Evolutionary conservation across 148 eudicot species (phyloP), one percentile per base, ranked within the genome.

Genomic region (Selenicereus undatus): DNA sequence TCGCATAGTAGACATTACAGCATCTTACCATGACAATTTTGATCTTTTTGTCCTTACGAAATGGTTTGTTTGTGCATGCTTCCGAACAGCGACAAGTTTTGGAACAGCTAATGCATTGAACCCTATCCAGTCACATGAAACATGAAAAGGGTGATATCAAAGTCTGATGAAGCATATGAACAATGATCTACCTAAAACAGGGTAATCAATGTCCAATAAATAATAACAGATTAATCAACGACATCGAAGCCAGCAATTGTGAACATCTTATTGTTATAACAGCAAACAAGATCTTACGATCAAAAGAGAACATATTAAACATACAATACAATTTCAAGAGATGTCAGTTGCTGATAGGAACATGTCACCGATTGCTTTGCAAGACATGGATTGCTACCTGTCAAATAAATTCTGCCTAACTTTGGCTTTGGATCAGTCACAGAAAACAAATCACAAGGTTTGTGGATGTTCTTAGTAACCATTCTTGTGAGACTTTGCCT

Each of bases 31-130:
- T 88, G 69, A 93, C 97, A 69, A 92, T 77, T 81, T 83, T 87
- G 81, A 95, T 85, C 83, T 89, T 92, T 84, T 93, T 95, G 52
- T 88, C 94, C 84, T 91, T 95, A 50, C 93, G 91, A 81, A 95
- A 95, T 71, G 99, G 99, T 82, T 88, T 89, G 84, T 95, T 95
- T 68, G 87, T 86, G 85, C 99, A 95, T 71, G 82, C 88, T 50
- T 92, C 93, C 8, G 97, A 92, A 89, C 99, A 95, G 76, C 35
- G 87, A 82, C 99, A 95, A 78, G 91, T 87, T 83, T 87, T 95
- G 71, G 97, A 95, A 86, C 99, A 95, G 87, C 97, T 93, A 79
- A 95, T 95, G 82, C 91, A 90, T 82, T 95, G 99, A 80, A 90
- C 94, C 92, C 99, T 95, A 82, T 79, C 36, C 70, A 14, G 83